Conservation (phyloP, 2,329 filamentous ascomycete genomes). For the Akanthomyces dipterigenus region DNA sequence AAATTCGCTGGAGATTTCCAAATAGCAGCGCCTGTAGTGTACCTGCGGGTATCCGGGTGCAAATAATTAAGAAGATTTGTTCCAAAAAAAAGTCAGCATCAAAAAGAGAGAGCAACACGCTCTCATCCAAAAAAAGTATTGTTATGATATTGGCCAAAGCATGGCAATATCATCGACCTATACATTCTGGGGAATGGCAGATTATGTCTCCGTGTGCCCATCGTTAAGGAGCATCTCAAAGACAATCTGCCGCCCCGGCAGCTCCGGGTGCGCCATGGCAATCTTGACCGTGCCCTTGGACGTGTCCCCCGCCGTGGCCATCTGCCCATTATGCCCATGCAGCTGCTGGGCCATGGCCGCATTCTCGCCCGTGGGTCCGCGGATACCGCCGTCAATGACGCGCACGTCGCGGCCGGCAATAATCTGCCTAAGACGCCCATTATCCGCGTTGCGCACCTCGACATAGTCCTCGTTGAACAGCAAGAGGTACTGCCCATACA, state of each 20-base stretch:
- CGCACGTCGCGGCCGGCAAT: constrained; percentile 87
- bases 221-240: constrained; percentile 91
- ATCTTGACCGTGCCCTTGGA: constrained; percentile 81
- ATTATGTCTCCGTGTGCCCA: constrained; percentile 54
- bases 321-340: constrained; percentile 28
- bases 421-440: constrained; percentile 86
- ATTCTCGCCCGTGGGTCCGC: constrained; percentile 50
- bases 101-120: neutral
- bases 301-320: constrained; percentile 34
- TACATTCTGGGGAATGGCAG: neutral
- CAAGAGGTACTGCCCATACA: constrained; percentile 86
- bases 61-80: neutral
- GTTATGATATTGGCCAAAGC: neutral
- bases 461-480: constrained; percentile 96
- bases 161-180: neutral
- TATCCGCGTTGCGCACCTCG: constrained; percentile 93
- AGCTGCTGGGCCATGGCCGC: constrained; percentile 28
- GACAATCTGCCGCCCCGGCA: constrained; percentile 77
- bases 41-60: neutral
- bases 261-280: constrained; percentile 88
- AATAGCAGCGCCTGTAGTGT: neutral
- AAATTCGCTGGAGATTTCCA: too few species aligned
- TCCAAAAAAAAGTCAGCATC: neutral
- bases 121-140: neutral
- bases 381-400: constrained; percentile 78